phyloP scores from a whole-genome alignment of 805 yeast genomes.

The Candida patagonica region DNA sequence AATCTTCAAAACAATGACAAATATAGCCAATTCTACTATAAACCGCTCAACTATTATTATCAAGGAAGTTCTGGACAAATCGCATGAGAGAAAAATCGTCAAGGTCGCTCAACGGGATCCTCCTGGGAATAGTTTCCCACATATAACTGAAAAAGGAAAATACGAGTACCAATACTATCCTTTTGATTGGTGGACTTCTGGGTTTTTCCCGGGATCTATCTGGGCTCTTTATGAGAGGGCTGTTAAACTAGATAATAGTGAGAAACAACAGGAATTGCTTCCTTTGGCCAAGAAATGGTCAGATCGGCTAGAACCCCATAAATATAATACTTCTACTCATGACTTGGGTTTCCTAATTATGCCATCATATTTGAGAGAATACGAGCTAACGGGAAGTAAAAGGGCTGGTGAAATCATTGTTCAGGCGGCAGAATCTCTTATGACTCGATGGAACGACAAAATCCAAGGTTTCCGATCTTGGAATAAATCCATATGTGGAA shows the following conservation, averaged over 20 bases:
- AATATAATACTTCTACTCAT: constrained; percentile 23
- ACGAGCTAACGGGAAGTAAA: constrained; percentile 14
- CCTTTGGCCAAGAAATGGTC: constrained; percentile 11
- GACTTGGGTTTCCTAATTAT: constrained; percentile 26
- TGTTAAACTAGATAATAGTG: background rate
- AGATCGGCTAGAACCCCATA: constrained; percentile 8
- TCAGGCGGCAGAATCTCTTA: constrained; percentile 25
- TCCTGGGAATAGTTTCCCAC: no score
- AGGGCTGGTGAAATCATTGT: constrained; percentile 18
- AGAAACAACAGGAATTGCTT: background rate
- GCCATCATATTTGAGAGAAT: constrained; percentile 24
- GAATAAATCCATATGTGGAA: constrained; percentile 20
- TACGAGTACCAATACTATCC: constrained; percentile 12
- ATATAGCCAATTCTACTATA: no score
- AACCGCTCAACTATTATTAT: no score
- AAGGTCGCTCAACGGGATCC: no score
- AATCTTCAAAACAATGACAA: no score
- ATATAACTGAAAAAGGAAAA: no score
- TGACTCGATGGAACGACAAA: constrained; percentile 20
- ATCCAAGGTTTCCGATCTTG: constrained; percentile 25
- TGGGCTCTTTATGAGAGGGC: constrained; percentile 13
- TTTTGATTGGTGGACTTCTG: constrained; percentile 18
- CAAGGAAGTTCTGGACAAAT: no score
- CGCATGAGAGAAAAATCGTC: no score
- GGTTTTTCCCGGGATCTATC: constrained; percentile 16